Percentiles rank a stretch among this genome's conserved stretches.
phyloP scores from a whole-genome alignment of 352 stramenopile genomes.

The Ophiocytium majus region DNA sequence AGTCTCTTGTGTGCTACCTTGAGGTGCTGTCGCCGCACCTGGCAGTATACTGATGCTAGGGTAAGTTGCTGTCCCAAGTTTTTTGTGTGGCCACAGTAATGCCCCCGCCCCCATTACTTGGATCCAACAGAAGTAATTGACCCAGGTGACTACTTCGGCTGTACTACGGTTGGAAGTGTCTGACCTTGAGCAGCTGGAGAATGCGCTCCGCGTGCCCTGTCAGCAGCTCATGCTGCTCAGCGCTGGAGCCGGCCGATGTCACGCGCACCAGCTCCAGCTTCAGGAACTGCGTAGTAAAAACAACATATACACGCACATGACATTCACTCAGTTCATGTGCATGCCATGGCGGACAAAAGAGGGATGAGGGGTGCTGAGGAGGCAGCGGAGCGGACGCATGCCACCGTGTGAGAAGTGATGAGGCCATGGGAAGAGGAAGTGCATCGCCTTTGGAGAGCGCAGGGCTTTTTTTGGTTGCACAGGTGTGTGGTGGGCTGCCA shows the following conservation, averaged over 20 bases:
- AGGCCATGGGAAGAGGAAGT: neutral
- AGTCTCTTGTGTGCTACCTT: too few relatives aligned
- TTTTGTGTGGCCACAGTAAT: too few relatives aligned
- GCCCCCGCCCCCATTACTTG: too few relatives aligned
- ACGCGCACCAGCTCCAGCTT: conserved; percentile 76
- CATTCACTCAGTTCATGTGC: neutral
- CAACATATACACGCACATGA: neutral
- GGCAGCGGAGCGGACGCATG: neutral
- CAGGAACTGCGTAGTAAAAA: conserved; percentile 35
- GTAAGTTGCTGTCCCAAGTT: too few relatives aligned
- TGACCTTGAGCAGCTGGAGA: conserved; percentile 51
- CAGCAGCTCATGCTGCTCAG: conserved; percentile 68
- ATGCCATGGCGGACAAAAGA: neutral
- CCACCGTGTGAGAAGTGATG: neutral
- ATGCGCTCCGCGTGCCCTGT: conserved; percentile 54
- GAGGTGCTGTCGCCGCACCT: too few relatives aligned
- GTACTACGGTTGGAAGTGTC: too few relatives aligned
- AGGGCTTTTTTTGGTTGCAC: neutral
- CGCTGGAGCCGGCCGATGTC: conserved; percentile 63
- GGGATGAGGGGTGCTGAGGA: neutral
- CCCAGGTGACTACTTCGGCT: too few relatives aligned
- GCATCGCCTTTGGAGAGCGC: neutral
- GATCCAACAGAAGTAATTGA: too few relatives aligned
- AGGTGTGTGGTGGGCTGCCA: too few relatives aligned
- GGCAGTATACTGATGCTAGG: too few relatives aligned